Evolutionary conservation across 257 asterid genomes (phyloP).

Genomic region (Solanum tarapatanum): DNA sequence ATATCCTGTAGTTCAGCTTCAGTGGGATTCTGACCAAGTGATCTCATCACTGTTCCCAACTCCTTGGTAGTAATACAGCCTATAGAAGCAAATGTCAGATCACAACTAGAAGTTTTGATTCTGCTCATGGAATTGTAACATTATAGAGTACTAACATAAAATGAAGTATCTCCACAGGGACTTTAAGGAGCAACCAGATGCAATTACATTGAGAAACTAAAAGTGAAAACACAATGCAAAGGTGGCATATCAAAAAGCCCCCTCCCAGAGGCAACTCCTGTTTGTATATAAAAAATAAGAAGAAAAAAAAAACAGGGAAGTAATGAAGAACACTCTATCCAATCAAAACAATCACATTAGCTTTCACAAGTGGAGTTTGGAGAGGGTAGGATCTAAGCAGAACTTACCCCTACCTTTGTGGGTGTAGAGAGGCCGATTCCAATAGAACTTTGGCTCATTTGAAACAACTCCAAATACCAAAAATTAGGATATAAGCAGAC

Average conservation of each 20-base stretch:
- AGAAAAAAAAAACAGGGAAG: neutral
- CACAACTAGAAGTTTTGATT: neutral
- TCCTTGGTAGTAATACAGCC: slow-evolving; percentile 64
- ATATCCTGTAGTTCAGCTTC: slow-evolving; percentile 54
- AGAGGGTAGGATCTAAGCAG: neutral
- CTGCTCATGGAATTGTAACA: neutral
- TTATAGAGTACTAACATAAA: neutral
- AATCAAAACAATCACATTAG: neutral
- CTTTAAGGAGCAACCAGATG: neutral
- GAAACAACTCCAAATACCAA: neutral
- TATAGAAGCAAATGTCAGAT: slow-evolving; percentile 2
- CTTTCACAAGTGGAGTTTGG: neutral
- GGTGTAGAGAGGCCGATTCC: neutral
- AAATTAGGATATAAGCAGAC: neutral
- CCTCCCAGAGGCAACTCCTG: neutral
- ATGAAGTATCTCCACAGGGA: neutral
- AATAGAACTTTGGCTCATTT: neutral
- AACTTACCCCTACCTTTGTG: neutral
- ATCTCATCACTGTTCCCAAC: slow-evolving; percentile 67
- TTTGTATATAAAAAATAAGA: neutral
- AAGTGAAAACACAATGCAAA: neutral
- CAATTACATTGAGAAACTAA: neutral
- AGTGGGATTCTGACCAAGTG: slow-evolving; percentile 62
- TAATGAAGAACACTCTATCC: neutral
- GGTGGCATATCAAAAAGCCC: neutral